These are phyloP conservation scores for Saprolegnia parasitica DNA, from an alignment of 352 stramenopile species.

Conservation along the genomic window DNA sequence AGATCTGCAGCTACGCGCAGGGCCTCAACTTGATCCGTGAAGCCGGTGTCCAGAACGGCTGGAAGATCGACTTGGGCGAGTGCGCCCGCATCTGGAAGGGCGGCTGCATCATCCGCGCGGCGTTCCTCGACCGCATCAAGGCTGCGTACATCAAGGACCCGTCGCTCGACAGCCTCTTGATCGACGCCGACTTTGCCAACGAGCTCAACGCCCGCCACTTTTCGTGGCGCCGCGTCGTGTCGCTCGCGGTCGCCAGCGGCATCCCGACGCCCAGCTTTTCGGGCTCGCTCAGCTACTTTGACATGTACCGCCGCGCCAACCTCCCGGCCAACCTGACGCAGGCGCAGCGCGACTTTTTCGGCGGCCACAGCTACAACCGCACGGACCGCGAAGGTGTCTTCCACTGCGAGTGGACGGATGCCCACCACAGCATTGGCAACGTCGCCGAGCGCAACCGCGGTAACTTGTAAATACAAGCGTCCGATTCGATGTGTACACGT, in stretches of 20 bases:
- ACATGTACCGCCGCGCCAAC: conserved; percentile 93
- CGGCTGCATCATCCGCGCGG: conserved; percentile 98
- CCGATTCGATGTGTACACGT: not conserved
- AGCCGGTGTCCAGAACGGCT: conserved; percentile 93
- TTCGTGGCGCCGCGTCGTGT: conserved; percentile 95
- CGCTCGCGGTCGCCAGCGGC: conserved; percentile 92
- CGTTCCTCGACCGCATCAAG: conserved; percentile 97
- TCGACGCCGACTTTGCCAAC: conserved; percentile 95
- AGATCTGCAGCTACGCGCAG: conserved; percentile 99
- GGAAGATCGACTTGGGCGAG: conserved; percentile 95
- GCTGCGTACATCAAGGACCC: conserved; percentile 89
- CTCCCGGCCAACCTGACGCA: conserved; percentile 97
- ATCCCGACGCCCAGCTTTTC: conserved; percentile 90
- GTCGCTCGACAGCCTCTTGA: conserved; percentile 94
- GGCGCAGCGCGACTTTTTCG: conserved; percentile 99
- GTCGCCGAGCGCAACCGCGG: conserved; percentile 89
- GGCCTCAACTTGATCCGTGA: conserved; percentile 93
- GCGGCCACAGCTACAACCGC: conserved; percentile 97
- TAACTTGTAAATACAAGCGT: conserved; percentile 70
- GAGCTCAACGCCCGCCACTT: conserved; percentile 94
- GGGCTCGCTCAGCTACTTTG: conserved; percentile 96
- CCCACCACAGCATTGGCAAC: conserved; percentile 96
- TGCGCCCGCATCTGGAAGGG: conserved; percentile 99
- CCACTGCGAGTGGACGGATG: conserved; percentile 97
- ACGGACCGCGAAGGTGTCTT: conserved; percentile 92